Evolutionary conservation across 768 basidiomycete genomes (phyloP), one percentile per base, ranked within the genome.

Genomic region (Mycena galericulata): DNA sequence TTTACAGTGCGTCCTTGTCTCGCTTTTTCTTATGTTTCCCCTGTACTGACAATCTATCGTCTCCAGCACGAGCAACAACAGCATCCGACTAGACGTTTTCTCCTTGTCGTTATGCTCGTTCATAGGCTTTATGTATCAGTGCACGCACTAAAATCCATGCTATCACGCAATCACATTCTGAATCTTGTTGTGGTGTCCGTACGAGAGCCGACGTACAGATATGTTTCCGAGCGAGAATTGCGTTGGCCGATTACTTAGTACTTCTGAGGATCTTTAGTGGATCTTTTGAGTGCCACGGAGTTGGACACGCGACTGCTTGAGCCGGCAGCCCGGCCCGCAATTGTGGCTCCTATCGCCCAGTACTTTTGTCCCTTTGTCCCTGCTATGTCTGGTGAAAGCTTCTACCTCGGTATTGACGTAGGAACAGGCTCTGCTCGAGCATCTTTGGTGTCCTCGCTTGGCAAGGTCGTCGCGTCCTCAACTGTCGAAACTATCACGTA

Each of bases 351-450:
- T 56, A 55, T 24, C 29, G 24, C 62, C 36, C 46, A 57, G n/a
- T n/a, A n/a, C n/a, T n/a, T n/a, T n/a, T n/a, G n/a, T n/a, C n/a
- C 63, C 36, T 26, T 64, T 32, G 22, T n/a, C n/a, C n/a, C 69
- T 24, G 65, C 70, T 45, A 86, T 86, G 84, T 75, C 79, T 50
- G 47, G 70, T 43, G 76, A 82, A 60, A 78, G 73, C 63, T 88
- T 88, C 78, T 94, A 91, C 78, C 85, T 94, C 68, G 92, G 93
- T 51, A 82, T 94, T 65, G 92, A 93, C 77, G 93, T 97, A 34
- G 98, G 98, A 17, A 98, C 98, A 2, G 96, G 97, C 65, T 98
- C 96, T 24, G 96, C 91, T 9, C 89, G 98, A 60, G 96, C 96
- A 0, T 91, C 89, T 26, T 88, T 99, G 34, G 88, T 97, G 68